Base-by-base conservation (phyloP, 2,329 filamentous ascomycete genomes). In the Botrytis pseudocinerea region DNA sequence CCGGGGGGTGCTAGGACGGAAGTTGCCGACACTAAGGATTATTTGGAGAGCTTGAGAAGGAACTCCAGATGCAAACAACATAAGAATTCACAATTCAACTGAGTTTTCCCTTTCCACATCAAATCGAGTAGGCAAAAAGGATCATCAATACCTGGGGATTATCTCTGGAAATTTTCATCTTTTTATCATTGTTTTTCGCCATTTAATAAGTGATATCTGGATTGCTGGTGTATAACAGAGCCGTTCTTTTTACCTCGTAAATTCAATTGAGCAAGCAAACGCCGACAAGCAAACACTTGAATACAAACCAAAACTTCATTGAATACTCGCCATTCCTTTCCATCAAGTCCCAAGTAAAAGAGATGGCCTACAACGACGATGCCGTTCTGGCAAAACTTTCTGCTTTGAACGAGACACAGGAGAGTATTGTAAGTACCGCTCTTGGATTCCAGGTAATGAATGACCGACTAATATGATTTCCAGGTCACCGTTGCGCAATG, bases 281-380 rank as follows among this genome's bases (percentile, higher is more conserved):
- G 20, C 46, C 69, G 60, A n/a, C 62, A 68, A 72, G 38, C 71
- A 59, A 46, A 48, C 51, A 25, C 40, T 57, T 59, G 48, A 68
- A 44, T 32, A 57, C 60, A 71, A 71, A 40, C 54, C 59, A 73
- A 42, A 61, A 57, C 69, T 62, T 44, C 64, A 38, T 51, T 63
- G 60, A 70, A 44, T n/a, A 32, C 62, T 72, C 18, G 48, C 44
- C 62, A 32, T 60, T 63, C 14, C 28, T 38, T 63, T 42, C 42
- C 57, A 40, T 51, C 63, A 38, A 48, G 4, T 42, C 57, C 51
- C 51, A 46, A 60, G 25, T 54, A 28, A 59, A 68, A 78, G 82
- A 74, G 74, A 98, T 99, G 95, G 91, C 96, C 63, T 98, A 97
- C 84, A 96, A 92, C 77, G 95, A 98, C 83, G 96, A 99, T 85